Conservation (phyloP, 1,284 basidiomycete species). For the Rhodofomes roseus region DNA sequence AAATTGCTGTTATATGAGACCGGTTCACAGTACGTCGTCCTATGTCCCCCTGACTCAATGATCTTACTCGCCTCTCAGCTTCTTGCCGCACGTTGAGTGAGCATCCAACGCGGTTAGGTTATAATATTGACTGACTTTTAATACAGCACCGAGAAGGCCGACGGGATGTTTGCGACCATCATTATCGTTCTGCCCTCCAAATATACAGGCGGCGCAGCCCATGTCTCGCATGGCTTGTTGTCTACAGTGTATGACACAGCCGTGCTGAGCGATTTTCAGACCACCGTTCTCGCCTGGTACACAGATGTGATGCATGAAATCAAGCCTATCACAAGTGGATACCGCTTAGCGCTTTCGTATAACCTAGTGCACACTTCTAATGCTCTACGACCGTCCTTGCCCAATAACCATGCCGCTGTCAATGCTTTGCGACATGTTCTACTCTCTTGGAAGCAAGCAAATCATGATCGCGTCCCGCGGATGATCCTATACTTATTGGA, state of each 20-base stretch:
- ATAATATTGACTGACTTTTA: background rate
- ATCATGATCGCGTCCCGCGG: constrained; percentile 2
- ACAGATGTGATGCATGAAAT: constrained; percentile 44
- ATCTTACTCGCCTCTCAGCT: constrained; percentile 1
- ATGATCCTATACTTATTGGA: constrained; percentile 21
- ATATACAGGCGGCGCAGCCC: constrained; percentile 39
- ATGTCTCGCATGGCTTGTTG: constrained; percentile 32
- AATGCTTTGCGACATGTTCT: constrained; percentile 12
- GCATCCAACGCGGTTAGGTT: background rate
- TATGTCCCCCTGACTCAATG: background rate
- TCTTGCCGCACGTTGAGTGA: constrained; percentile 15
- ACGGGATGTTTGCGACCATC: constrained; percentile 44
- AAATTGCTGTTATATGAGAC: constrained; percentile 43
- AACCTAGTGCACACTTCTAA: constrained; percentile 31
- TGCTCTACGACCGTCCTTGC: constrained; percentile 13
- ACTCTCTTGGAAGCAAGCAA: constrained; percentile 15
- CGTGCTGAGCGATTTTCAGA: constrained; percentile 24
- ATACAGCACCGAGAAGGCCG: constrained; percentile 35
- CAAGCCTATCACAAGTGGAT: constrained; percentile 40
- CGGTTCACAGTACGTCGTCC: constrained; percentile 39
- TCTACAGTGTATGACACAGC: constrained; percentile 32
- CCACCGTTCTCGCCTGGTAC: constrained; percentile 44
- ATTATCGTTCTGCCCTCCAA: constrained; percentile 41
- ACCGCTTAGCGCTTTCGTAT: constrained; percentile 43
- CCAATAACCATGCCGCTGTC: constrained; percentile 1